Evolutionary conservation across 495 filamentous ascomycete genomes (phyloP).

Genomic region (Penicillium waksmanii): DNA sequence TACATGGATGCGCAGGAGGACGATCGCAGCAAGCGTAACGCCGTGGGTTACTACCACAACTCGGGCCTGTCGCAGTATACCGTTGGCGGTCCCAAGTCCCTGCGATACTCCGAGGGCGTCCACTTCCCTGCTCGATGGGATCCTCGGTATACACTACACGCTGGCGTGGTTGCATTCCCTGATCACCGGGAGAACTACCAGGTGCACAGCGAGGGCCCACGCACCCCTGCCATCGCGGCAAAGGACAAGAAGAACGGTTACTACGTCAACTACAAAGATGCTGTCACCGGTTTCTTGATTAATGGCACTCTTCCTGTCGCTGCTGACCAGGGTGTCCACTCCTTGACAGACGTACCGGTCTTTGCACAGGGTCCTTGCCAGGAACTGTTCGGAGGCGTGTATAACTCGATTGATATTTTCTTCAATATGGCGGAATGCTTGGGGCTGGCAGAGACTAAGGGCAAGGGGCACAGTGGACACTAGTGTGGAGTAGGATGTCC

Average conservation of each 20-base stretch:
- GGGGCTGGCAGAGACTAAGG: constrained; percentile 52
- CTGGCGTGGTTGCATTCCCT: constrained; percentile 64
- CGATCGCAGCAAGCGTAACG: constrained; percentile 66
- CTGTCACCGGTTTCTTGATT: constrained; percentile 63
- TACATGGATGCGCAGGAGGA: constrained; percentile 62
- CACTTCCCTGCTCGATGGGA: constrained; percentile 78
- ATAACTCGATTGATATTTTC: constrained; percentile 71
- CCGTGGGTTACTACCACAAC: constrained; percentile 67
- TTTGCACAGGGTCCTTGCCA: constrained; percentile 74
- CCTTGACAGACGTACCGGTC: constrained; percentile 74
- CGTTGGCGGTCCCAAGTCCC: constrained; percentile 38
- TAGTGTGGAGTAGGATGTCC: background rate
- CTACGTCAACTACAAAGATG: constrained; percentile 64
- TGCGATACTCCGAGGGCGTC: constrained; percentile 62
- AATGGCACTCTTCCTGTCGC: constrained; percentile 68
- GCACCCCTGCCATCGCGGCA: constrained; percentile 52
- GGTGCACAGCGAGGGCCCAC: constrained; percentile 59
- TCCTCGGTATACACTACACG: constrained; percentile 72
- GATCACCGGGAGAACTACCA: constrained; percentile 70
- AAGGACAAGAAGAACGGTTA: constrained; percentile 49
- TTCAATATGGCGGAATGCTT: constrained; percentile 72
- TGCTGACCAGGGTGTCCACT: constrained; percentile 66
- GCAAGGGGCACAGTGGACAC: constrained; percentile 7
- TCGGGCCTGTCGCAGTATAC: constrained; percentile 74
- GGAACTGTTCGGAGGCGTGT: constrained; percentile 69